These are phyloP conservation scores for Vanrija pseudolonga DNA, from an alignment of 1,284 basidiomycete species.

Conservation along the genomic window DNA sequence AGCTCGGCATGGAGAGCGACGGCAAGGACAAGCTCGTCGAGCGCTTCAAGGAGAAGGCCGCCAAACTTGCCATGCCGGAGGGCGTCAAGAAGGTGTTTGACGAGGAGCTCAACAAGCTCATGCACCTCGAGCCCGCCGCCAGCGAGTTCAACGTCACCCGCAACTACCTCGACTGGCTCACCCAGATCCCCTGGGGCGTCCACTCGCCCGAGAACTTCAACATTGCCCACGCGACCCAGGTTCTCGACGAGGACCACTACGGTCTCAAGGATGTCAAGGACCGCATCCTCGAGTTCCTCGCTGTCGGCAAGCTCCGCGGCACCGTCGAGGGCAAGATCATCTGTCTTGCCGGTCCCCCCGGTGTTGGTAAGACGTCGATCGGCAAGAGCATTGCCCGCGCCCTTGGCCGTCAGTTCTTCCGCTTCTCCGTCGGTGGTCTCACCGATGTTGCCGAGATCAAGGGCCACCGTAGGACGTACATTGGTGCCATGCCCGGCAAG, in stretches of 20 bases:
- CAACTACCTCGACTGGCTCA: slow-evolving; percentile 95
- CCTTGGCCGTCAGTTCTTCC: slow-evolving; percentile 48
- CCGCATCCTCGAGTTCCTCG: slow-evolving; percentile 95
- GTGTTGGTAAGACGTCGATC: slow-evolving; percentile 92
- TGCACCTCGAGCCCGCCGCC: slow-evolving; percentile 85
- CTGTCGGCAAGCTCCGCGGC: slow-evolving; percentile 92
- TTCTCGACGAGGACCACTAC: slow-evolving; percentile 95
- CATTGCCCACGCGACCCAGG: slow-evolving; percentile 74
- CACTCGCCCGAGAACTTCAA: slow-evolving; percentile 93
- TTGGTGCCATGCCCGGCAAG: slow-evolving; percentile 93
- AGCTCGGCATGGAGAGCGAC: slow-evolving; percentile 86
- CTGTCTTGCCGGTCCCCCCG: slow-evolving; percentile 92
- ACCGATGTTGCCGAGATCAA: slow-evolving; percentile 99
- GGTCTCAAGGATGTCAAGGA: slow-evolving; percentile 94
- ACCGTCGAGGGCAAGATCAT: slow-evolving; percentile 99
- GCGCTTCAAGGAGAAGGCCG: slow-evolving; percentile 90
- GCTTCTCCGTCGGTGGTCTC: slow-evolving; percentile 91
- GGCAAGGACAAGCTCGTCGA: slow-evolving; percentile 97
- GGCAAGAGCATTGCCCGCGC: slow-evolving; percentile 68
- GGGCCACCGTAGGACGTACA: slow-evolving; percentile 94
- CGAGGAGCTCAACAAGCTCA: slow-evolving; percentile 89
- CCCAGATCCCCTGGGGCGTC: slow-evolving; percentile 94
- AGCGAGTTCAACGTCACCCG: slow-evolving; percentile 95
- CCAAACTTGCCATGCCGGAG: slow-evolving; percentile 86
- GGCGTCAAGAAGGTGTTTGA: slow-evolving; percentile 91